Base-by-base conservation (phyloP, 2,329 filamentous ascomycete species). In the Dothistroma pini region DNA sequence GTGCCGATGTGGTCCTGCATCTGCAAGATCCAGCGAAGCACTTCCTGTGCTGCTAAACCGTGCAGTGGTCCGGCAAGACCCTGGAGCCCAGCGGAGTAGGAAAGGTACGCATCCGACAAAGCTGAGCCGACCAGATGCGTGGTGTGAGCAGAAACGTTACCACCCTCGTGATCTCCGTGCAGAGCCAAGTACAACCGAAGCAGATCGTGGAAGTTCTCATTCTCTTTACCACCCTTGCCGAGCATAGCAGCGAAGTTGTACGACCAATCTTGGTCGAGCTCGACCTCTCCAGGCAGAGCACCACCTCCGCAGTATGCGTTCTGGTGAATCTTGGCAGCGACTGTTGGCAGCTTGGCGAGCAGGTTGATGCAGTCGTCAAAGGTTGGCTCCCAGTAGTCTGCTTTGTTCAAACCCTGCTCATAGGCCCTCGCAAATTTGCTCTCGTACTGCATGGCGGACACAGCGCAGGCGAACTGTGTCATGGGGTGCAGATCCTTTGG, bases 231-330 rank as follows among this genome's bases (percentile, higher is more conserved):
- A 55, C 88, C 86, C 81, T 96, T 96, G 73, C 93, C 93, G 57
- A 97, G 85, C 86, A 97, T 92, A 67, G 92, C 90, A 51, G 95
- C 95, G 73, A 97, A 99, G 84, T 99, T 99, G 83, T 97, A 96
- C 0, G 93, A 89, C 95, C 95, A 99, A 78, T 99, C 95, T 79
- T 97, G 91, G 69, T 89, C 84, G 60, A 86, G 78, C 71, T 99
- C 93, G 54, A 96, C 81, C 75, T 89, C 81, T 69, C 88, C 85
- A 9, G 91, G 87, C 64, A 96, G 82, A 67, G 89, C 81, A 72
- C 89, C 87, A 75, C 93, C 86, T 69, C 82, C 79, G 74, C 85
- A 81, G 84, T 95, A 90, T 66, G 91, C 83, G 77, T 95, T 95
- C 73, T 96, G 91, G 83, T 99, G 97, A 74, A 99, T 97, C 79